Evolutionary conservation across 2,329 filamentous ascomycete genomes (phyloP).

Genomic region (Monosporascus sp.): DNA sequence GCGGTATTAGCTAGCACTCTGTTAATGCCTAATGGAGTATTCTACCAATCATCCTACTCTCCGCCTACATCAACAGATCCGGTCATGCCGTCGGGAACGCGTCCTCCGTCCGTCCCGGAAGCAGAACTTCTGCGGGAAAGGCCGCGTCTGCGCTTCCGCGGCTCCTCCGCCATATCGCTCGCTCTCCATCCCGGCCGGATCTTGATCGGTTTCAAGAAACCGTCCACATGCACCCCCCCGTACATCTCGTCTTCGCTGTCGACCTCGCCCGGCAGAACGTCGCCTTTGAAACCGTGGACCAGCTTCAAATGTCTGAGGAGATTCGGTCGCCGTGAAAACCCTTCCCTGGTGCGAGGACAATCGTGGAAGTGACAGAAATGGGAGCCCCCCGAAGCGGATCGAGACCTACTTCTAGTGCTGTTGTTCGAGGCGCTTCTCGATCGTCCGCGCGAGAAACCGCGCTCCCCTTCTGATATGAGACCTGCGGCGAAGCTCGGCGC

Average conservation of each 20-base stretch:
- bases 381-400: conserved; percentile 13
- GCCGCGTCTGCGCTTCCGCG: conserved; percentile 5
- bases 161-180: conserved; percentile 23
- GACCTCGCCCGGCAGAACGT: conserved; percentile 28
- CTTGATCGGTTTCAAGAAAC: conserved; percentile 56
- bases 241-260: conserved; percentile 48
- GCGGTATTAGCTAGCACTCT: background rate
- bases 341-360: conserved; percentile 30
- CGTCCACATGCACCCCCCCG: conserved; percentile 63
- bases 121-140: background rate
- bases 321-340: conserved; percentile 32
- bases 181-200: conserved; percentile 43
- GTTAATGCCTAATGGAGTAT: background rate
- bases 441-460: conserved; percentile 3
- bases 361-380: conserved; percentile 31
- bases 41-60: conserved; percentile 2
- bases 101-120: background rate
- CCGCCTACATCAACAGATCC: conserved; percentile 2
- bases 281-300: conserved; percentile 30
- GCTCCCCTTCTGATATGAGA: conserved; percentile 3
- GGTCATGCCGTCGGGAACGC: background rate
- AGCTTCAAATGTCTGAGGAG: conserved; percentile 39
- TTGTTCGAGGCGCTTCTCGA: background rate
- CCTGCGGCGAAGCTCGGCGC: background rate
- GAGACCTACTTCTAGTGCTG: conserved; percentile 11